phyloP scores from a whole-genome alignment of 345 rosid genomes.

The Abelmoschus esculentus region DNA sequence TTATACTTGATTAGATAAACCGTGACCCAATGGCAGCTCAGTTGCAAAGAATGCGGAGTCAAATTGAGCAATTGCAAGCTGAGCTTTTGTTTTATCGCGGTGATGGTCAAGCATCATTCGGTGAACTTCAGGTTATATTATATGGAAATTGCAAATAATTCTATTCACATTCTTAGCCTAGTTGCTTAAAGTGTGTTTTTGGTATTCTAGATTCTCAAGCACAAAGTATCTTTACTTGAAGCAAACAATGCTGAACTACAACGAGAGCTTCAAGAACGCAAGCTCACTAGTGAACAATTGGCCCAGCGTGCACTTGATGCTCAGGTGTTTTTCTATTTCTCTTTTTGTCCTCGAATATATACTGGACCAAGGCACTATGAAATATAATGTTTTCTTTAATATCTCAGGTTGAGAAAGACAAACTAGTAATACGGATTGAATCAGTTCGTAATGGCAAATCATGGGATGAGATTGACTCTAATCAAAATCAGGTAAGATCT shows the following conservation, averaged over 20 bases:
- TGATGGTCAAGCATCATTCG: slow-evolving; percentile 56
- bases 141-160: neutral
- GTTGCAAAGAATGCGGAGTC: slow-evolving; percentile 80
- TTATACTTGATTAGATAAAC: slow-evolving; percentile 48
- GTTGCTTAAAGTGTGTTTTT: neutral
- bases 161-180: neutral
- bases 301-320: slow-evolving; percentile 71
- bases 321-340: slow-evolving; percentile 44
- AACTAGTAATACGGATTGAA: slow-evolving; percentile 64
- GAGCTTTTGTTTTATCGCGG: slow-evolving; percentile 81
- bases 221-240: slow-evolving; percentile 77
- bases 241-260: slow-evolving; percentile 70
- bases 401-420: slow-evolving; percentile 84
- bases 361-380: neutral
- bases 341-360: slow-evolving; percentile 2
- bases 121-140: slow-evolving; percentile 72
- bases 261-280: slow-evolving; percentile 67
- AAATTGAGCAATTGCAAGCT: slow-evolving; percentile 89
- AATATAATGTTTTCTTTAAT: slow-evolving; percentile 6
- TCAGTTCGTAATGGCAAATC: slow-evolving; percentile 72
- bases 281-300: slow-evolving; percentile 60
- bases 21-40: slow-evolving; percentile 84
- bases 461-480: slow-evolving; percentile 77
- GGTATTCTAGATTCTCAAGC: slow-evolving; percentile 64
- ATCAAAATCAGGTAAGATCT: slow-evolving; percentile 42